These are phyloP conservation scores for Cicer chorassanicum DNA, from an alignment of 306 rosid species.

Conservation along the genomic window DNA sequence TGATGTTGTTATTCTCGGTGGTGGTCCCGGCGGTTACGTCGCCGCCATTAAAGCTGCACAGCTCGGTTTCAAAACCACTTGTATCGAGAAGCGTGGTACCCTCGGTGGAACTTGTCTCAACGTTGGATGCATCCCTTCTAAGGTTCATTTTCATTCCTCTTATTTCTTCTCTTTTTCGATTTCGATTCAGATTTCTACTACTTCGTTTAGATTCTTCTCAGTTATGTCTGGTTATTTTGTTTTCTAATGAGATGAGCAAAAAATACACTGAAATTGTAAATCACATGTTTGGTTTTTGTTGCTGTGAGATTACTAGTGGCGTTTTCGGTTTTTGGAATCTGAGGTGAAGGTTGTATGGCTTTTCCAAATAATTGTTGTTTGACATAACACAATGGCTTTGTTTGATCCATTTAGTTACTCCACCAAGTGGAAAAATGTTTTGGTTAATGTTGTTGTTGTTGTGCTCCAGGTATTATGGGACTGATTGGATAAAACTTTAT, in stretches of 20 bases:
- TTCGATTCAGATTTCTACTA: not conserved
- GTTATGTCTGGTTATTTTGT: not conserved
- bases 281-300: not conserved
- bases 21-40: constrained; percentile 98
- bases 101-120: constrained; percentile 99
- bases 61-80: constrained; percentile 92
- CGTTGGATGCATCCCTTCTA: constrained; percentile 98
- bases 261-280: not conserved
- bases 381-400: not conserved
- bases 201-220: not conserved
- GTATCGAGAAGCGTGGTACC: constrained; percentile 97
- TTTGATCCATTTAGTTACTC: not conserved
- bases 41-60: constrained; percentile 99
- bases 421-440: not conserved
- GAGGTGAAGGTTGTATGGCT: not conserved
- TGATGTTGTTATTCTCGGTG: constrained; percentile 97
- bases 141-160: constrained; percentile 51
- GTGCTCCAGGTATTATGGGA: not conserved
- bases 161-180: not conserved
- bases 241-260: not conserved
- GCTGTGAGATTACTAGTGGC: not conserved
- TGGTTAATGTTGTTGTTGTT: not conserved
- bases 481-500: too few relatives aligned
- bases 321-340: constrained; percentile 5
- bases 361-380: constrained; percentile 1